phyloP scores from a whole-genome alignment of 768 basidiomycete species.

The Termitomyces sp. region DNA sequence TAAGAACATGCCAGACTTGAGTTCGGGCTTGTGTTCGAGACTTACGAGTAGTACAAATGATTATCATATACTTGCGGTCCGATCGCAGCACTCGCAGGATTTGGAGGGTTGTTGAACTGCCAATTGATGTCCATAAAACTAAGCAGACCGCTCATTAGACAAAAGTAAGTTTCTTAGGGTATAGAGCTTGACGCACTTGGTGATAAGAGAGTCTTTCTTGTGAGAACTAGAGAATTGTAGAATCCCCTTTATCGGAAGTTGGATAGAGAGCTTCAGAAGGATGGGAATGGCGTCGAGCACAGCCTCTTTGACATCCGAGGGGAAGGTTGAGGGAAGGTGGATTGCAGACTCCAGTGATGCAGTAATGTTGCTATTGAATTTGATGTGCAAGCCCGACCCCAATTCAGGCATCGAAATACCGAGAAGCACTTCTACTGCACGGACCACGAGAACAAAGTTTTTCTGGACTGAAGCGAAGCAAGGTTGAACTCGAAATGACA shows the following conservation, averaged over 20 bases:
- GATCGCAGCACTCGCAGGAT: constrained; percentile 61
- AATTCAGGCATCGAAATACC: constrained; percentile 39
- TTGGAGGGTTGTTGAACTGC: constrained; percentile 65
- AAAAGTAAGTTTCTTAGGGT: constrained; percentile 6
- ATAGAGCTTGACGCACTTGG: constrained; percentile 26
- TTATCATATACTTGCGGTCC: constrained; percentile 77
- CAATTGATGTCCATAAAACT: constrained; percentile 83
- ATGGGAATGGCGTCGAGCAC: constrained; percentile 32
- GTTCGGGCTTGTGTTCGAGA: not conserved
- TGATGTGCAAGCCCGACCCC: not conserved
- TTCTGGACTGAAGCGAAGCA: constrained; percentile 45
- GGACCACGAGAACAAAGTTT: constrained; percentile 63
- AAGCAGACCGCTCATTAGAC: not conserved
- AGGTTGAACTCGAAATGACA: not conserved
- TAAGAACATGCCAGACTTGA: constrained; percentile 1
- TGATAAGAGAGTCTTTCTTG: constrained; percentile 20
- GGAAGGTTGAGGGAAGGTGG: constrained; percentile 17
- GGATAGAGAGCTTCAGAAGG: constrained; percentile 22
- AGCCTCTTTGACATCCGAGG: constrained; percentile 21
- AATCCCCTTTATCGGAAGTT: constrained; percentile 18
- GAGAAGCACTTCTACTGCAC: constrained; percentile 55
- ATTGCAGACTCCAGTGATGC: constrained; percentile 14
- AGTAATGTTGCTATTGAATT: constrained; percentile 18
- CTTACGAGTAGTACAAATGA: constrained; percentile 72
- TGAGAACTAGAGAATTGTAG: constrained; percentile 10